Base-by-base conservation (phyloP, 495 filamentous ascomycete genomes). In the Pyrenula massariospora region DNA sequence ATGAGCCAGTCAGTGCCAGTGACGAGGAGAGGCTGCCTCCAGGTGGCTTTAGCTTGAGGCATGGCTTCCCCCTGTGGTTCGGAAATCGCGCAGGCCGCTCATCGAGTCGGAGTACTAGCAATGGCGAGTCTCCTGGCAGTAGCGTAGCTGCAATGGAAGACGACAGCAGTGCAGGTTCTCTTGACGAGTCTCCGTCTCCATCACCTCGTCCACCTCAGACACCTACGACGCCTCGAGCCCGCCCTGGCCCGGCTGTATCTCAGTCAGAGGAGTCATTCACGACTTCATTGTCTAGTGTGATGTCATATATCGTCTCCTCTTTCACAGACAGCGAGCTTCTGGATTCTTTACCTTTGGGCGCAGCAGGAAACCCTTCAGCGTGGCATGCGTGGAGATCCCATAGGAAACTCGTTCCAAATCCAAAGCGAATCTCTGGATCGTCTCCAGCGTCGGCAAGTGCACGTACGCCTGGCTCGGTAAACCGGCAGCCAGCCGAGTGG, bases 61-160 rank as follows among this genome's bases (percentile, higher is more conserved):
- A 96, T 71, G 92, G 89, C 20, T 96, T 96, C 65, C 88, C 92
- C 1, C 75, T 79, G 56, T 96, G 92, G 91, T 95, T 90, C 69
- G 83, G 82, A 42, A 72, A 66, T 20, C 61, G 56, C 47, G 63
- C 56, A 3, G 42, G 57, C 2, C 61, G 58, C 20, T 76, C 73
- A 8, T 57, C 55, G n/a, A 54, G 56, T 3, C 69, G 68, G 2
- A 74, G 70, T 22, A 64, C 67, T 19, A 69, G 70, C 52, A 65
- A 67, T 5, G 79, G 73, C 56, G 67, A 68, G 1, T 20, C 15
- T 48, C 10, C 10, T 25, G 48, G 10, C 42, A 21, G 2, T 19
- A 12, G 20, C 50, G 1, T 53, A 56, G 56, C 3, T 58, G 48
- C n/a, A 50, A 15, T 20, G 8, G 19, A 21, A 10, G n/a, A 19